Base-by-base conservation (phyloP, 208 protist genomes). In the Leishmania gerbilli region DNA sequence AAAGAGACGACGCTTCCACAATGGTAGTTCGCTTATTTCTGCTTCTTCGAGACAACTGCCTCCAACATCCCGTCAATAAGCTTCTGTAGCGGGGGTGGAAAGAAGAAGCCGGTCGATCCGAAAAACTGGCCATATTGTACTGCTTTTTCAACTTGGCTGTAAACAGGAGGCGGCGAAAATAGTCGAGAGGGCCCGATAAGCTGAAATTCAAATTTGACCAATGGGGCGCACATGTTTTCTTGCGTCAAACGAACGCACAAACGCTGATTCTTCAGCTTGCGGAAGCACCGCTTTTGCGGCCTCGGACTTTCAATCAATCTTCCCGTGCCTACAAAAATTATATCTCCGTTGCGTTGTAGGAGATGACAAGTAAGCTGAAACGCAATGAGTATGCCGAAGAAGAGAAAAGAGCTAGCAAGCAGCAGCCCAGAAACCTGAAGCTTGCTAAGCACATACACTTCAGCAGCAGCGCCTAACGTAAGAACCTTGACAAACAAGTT, bases 81-180 rank as follows among this genome's bases (percentile, higher is more conserved):
- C 17, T 79, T 82, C 37, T 88, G 87, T 19, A 97, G 74, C 15
- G 87, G 60, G 9, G 94, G 94, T 24, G 94, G 92, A 76, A 87
- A 97, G 77, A 97, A 92, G 60, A 87, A 92, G 1, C 94, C 94
- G 17, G 83, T 88, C 3, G 86, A 90, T 31, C 79, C 82, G 82
- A 97, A 97, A 86, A 93, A 97, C 79, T 90, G 85, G 31, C 90
- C 87, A 71, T 90, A 94, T 45, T 86, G 82, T 19, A 93, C 84
- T 31, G 82, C 89, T 51, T 90, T 92, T 49, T 90, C 86, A 15
- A 88, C 84, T 19, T 80, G 85, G 67, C 80, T 80, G 67, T 90
- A 88, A 58, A 92, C 77, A 40, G 55, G 37, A 37, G 87, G 76
- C 49, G 81, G 37, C 8, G 74, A 47, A 74, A 94, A 90, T 0